These are phyloP conservation scores for Didymosphaeria variabile DNA, from an alignment of 2,329 filamentous ascomycete species.

Conservation along the genomic window DNA sequence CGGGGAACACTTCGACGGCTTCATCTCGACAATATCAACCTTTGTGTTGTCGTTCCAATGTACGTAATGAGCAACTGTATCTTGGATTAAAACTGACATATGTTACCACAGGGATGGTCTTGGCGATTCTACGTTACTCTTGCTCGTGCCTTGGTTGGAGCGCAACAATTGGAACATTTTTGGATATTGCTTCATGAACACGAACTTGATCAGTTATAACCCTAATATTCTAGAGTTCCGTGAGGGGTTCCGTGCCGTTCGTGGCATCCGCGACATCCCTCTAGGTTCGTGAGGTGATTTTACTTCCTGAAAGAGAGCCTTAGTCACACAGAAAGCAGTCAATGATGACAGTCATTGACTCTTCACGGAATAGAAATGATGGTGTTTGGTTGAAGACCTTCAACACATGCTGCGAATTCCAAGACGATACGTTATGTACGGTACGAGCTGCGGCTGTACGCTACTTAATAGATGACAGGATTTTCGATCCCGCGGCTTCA, in stretches of 20 bases:
- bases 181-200: neutral
- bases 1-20: neutral
- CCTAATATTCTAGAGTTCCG: neutral
- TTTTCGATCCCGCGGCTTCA: conserved; percentile 5
- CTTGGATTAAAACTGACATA: neutral
- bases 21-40: neutral
- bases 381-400: too few species aligned
- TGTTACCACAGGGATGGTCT: neutral
- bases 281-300: too few species aligned
- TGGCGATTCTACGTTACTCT: neutral
- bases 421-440: too few species aligned
- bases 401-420: too few species aligned
- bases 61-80: neutral
- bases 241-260: neutral
- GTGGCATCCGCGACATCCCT: neutral
- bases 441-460: neutral
- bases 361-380: too few species aligned
- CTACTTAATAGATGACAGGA: neutral
- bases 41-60: neutral
- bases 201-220: neutral
- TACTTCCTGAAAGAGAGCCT: too few species aligned
- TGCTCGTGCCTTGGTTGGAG: neutral
- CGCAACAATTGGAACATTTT: neutral
- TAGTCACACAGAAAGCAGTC: too few species aligned
- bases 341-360: too few species aligned